These are phyloP conservation scores for Ilex asprella DNA, from an alignment of 257 asterid genomes.

Conservation along the genomic window DNA sequence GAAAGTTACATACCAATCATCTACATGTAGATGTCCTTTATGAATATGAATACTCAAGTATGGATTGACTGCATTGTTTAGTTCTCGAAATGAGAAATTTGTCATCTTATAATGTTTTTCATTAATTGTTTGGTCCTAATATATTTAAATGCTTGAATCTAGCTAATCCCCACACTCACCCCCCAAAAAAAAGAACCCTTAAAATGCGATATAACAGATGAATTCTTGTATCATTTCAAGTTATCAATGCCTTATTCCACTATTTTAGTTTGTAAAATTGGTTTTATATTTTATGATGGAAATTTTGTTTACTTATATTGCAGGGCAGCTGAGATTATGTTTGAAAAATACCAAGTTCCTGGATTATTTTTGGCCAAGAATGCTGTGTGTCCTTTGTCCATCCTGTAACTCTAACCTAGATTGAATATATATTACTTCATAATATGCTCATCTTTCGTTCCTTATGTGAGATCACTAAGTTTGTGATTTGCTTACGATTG, in stretches of 20 bases:
- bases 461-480: not conserved
- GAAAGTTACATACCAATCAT: too few relatives aligned
- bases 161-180: too few relatives aligned
- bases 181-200: too few relatives aligned
- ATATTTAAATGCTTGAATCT: too few relatives aligned
- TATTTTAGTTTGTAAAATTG: not conserved
- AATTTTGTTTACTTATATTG: slow-evolving; percentile 22
- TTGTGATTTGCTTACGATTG: not conserved
- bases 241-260: not conserved
- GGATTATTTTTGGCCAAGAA: slow-evolving; percentile 94
- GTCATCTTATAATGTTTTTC: too few relatives aligned
- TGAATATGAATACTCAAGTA: too few relatives aligned
- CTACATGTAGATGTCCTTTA: too few relatives aligned
- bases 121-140: too few relatives aligned
- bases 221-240: not conserved
- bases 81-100: too few relatives aligned
- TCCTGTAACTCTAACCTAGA: slow-evolving; percentile 1
- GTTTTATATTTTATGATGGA: slow-evolving; percentile 15
- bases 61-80: too few relatives aligned
- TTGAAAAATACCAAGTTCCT: slow-evolving; percentile 96
- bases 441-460: slow-evolving; percentile 5
- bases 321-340: slow-evolving; percentile 99
- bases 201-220: not conserved
- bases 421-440: not conserved
- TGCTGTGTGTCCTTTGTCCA: slow-evolving; percentile 63